Base-by-base conservation (phyloP, 805 yeast species). In the Zygosaccharomyces lentus region DNA sequence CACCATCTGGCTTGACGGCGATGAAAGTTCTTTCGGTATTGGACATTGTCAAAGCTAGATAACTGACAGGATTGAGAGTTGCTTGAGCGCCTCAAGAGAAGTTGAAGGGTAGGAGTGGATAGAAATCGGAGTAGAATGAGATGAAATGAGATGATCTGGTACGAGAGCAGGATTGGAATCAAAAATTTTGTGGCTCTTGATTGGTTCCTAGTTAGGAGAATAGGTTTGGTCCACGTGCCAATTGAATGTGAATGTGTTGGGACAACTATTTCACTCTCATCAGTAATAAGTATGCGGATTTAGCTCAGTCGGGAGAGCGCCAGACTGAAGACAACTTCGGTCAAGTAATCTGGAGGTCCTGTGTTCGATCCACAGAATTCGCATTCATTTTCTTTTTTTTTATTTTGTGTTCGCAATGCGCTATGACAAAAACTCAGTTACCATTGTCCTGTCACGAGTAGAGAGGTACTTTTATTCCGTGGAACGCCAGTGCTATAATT, bases 1-100 rank as follows among this genome's bases (percentile, higher is more conserved):
- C 98, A 76, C 98, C 99, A 75, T 93, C 99, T 75, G 99, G 99
- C 82, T 86, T 86, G 68, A 86, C 82, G 58, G 95, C 95, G 76
- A 86, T 86, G 70, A 86, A 86, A 68, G 95, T 86, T 84, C 95
- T 84, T 75, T 86, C 95, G 75, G 71, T 57, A 65, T 62, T 65
- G 45, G 50, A 46, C 53, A 46, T 46, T 25, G 21, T 26, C n/a
- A 13, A 12, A 32, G 13, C 12, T 38, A 16, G 16, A 9, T 38
- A 2, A 23, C 25, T 16, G 25, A 9, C 29, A 17, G 13, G 29
- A 25, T 37, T 19, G 38, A n/a, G 41, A n/a, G 26, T 6, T 23
- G 6, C 6, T 5, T 13, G 6, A 8, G 3, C 16, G 24, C 24
- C 21, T 4, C 5, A 19, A 37, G 31, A 13, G 24, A 24, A 23